These are phyloP conservation scores for Psophocarpus tetragonolobus DNA, from an alignment of 306 rosid genomes.

Conservation along the genomic window DNA sequence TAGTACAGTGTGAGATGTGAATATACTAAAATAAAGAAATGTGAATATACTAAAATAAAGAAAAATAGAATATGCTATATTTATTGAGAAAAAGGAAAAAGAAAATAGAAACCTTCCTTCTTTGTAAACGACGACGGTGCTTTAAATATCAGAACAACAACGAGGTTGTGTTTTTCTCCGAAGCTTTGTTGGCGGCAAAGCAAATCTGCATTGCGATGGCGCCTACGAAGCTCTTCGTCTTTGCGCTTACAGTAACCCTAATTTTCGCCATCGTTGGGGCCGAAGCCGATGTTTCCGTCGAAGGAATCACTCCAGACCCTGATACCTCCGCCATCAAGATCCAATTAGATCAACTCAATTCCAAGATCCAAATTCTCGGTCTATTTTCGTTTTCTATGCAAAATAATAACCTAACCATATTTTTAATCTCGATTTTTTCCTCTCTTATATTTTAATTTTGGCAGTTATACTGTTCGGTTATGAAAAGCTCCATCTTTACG, in stretches of 20 bases:
- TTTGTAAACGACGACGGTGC: background rate
- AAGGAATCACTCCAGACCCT: conserved; percentile 33
- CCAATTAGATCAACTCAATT: conserved; percentile 70
- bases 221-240: conserved; percentile 59
- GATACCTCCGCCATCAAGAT: conserved; percentile 62
- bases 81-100: background rate
- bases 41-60: background rate
- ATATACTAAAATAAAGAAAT: background rate
- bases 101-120: background rate
- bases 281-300: conserved; percentile 49
- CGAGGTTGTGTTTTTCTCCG: background rate
- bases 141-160: conserved; percentile 14
- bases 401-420: background rate
- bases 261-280: conserved; percentile 44
- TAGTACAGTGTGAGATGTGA: background rate
- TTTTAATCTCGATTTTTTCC: background rate
- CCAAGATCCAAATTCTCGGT: conserved; percentile 84
- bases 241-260: conserved; percentile 59
- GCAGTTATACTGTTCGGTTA: conserved; percentile 2
- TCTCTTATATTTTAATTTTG: background rate
- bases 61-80: background rate
- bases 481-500: background rate
- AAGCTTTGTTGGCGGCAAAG: conserved; percentile 58
- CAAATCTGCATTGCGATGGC: conserved; percentile 63
- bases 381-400: conserved; percentile 7